Base-by-base conservation (phyloP, 495 filamentous ascomycete genomes). In the Aspergillus panamensis region DNA sequence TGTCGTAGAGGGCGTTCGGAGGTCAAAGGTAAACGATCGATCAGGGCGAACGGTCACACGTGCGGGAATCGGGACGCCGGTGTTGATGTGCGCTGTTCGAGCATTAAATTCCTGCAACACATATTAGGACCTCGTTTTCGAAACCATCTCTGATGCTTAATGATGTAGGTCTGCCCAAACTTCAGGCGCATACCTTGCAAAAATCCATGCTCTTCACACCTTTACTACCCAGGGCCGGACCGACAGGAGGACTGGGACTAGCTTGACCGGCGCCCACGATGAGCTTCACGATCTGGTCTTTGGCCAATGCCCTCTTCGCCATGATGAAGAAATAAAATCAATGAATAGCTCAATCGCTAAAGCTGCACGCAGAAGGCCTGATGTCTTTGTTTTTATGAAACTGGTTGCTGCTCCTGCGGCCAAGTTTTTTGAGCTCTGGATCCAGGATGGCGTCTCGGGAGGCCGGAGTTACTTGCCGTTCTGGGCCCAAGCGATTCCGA, bases 171-270 rank as follows among this genome's bases (percentile, higher is more conserved):
- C 42, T 10, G 1, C 19, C 19, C 9, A 13, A 8, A 29, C 19
- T 39, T 52, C 51, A 25, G 40, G 35, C 59, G 61, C 77, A 62
- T 67, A 97, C 94, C 83, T 98, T 98, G 83, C 94, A 97, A 71
- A 97, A 97, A 75, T 99, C 95, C 88, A 99, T 99, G 58, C 88
- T 92, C 80, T 99, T 99, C 40, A 99, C 89, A 79, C 94, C 94
- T 80, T 96, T 97, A 72, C 88, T 92, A 71, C 94, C 94, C 61
- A 99, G 81, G 44, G 94, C 95, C 30, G 95, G 95, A 77, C 95
- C 95, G 66, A 99, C 91, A 3, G 94, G 94, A n/a, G 94, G 95
- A 76, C 91, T 92, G 31, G 94, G 94, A 59, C 87, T 89, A 48
- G 94, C 94, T 70, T 97, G 91, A n/a, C 94, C 95, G 39, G 94